Evolutionary conservation across 2,329 filamentous ascomycete genomes (phyloP).

Genomic region (Corynespora cassiicola): DNA sequence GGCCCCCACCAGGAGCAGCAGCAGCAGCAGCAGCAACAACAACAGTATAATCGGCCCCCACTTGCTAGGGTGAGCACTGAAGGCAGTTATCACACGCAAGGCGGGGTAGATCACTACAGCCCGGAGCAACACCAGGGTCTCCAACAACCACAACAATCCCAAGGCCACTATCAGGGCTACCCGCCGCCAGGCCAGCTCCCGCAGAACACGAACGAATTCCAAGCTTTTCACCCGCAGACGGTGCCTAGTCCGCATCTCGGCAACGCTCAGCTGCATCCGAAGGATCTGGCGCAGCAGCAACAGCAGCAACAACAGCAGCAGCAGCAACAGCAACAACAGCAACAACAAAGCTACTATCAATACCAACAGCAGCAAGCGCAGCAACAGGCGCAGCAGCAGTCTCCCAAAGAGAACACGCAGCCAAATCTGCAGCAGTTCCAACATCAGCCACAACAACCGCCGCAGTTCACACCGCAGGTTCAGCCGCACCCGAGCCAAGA

Average conservation of each 20-base stretch:
- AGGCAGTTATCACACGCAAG: constrained; percentile 44
- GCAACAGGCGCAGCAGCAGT: constrained; percentile 27
- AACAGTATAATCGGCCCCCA: constrained; percentile 43
- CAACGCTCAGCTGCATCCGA: constrained; percentile 37
- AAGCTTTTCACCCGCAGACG: constrained; percentile 39
- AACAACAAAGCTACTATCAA: constrained; percentile 38
- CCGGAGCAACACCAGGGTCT: constrained; percentile 41
- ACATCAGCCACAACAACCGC: constrained; percentile 34
- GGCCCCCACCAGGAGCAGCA: constrained; percentile 39
- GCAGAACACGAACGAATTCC: constrained; percentile 33
- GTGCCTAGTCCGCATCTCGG: constrained; percentile 34
- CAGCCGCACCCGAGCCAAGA: constrained; percentile 41
- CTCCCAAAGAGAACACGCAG: constrained; percentile 28
- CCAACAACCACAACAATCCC: constrained; percentile 31
- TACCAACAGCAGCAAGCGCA: constrained; percentile 36
- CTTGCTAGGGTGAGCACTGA: constrained; percentile 47
- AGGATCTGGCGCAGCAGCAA: constrained; percentile 32
- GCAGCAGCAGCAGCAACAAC: too few relatives aligned
- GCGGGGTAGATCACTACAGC: constrained; percentile 49
- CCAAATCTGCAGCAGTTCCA: constrained; percentile 32
- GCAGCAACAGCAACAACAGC: constrained; percentile 34
- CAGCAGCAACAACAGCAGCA: constrained; percentile 40
- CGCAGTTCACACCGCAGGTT: constrained; percentile 26
- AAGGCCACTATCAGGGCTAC: constrained; percentile 39
- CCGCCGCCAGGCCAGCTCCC: constrained; percentile 30